Percentiles rank a stretch among this genome's conserved stretches.
Conservation (phyloP, 2,329 filamentous ascomycete genomes). For the Cytospora piceae region DNA sequence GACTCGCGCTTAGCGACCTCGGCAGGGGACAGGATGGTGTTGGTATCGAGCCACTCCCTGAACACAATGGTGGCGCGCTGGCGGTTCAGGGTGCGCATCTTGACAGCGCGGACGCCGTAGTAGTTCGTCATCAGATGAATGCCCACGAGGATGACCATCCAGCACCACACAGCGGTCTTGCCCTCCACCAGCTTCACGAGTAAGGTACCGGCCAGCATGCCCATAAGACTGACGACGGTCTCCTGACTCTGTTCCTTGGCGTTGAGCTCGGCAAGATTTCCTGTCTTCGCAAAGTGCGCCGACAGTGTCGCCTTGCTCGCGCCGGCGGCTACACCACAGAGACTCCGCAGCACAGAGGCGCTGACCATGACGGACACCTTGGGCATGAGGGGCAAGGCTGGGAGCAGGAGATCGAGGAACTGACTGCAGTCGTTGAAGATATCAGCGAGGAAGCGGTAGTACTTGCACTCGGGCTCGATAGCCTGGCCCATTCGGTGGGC, state of each 20-base stretch:
- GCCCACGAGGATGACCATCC: conserved; percentile 72
- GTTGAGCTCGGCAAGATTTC: conserved; percentile 91
- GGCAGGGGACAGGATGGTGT: conserved; percentile 62
- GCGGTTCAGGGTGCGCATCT: conserved; percentile 81
- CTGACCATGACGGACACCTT: conserved; percentile 55
- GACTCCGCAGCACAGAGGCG: conserved; percentile 56
- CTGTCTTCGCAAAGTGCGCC: conserved; percentile 85
- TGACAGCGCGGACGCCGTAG: conserved; percentile 79
- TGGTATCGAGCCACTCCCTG: conserved; percentile 56
- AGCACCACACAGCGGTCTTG: conserved; percentile 71
- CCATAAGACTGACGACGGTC: conserved; percentile 85
- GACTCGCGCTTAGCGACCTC: conserved; percentile 68
- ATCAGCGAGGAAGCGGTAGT: conserved; percentile 84
- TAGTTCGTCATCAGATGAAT: conserved; percentile 87
- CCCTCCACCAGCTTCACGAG: conserved; percentile 78
- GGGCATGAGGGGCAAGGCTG: conserved; percentile 63
- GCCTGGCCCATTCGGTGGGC: conserved; percentile 80
- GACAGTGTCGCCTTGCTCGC: conserved; percentile 89
- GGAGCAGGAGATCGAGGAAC: conserved; percentile 82
- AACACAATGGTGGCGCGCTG: conserved; percentile 84
- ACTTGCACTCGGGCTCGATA: conserved; percentile 89
- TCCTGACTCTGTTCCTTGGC: conserved; percentile 95
- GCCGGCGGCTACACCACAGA: conserved; percentile 89
- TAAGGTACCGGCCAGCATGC: conserved; percentile 82
- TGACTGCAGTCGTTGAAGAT: conserved; percentile 87